phyloP scores from a whole-genome alignment of 1,139 yeast genomes.

The Diutina ranongensis region DNA sequence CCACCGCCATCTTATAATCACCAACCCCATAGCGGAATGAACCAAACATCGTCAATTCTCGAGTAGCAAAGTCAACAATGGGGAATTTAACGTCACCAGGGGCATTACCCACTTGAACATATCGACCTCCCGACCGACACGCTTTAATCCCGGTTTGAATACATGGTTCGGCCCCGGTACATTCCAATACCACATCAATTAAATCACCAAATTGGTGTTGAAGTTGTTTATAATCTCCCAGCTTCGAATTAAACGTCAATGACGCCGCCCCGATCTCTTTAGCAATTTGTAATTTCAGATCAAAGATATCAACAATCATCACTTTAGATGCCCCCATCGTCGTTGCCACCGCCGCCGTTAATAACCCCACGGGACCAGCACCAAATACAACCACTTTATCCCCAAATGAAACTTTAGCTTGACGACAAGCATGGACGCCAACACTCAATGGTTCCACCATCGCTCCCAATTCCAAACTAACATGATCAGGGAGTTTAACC shows the following conservation, averaged over 20 bases:
- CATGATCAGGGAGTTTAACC: conserved; percentile 66
- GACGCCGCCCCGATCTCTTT: conserved; percentile 45
- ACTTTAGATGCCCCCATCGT: conserved; percentile 75
- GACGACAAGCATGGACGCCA: conserved; percentile 72
- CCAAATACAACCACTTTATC: conserved; percentile 75
- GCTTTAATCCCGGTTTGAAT: conserved; percentile 51
- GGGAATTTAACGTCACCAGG: conserved; percentile 60
- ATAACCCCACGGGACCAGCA: conserved; percentile 88
- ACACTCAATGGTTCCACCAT: conserved; percentile 81
- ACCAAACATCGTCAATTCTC: conserved; percentile 62
- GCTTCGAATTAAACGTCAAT: conserved; percentile 46
- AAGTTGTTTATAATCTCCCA: conserved; percentile 18
- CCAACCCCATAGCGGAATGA: conserved; percentile 74
- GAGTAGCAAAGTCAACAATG: conserved; percentile 55
- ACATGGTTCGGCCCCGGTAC: conserved; percentile 65
- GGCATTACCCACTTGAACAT: conserved; percentile 73
- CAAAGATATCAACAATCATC: conserved; percentile 54
- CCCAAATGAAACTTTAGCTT: conserved; percentile 58
- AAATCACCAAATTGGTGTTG: conserved; percentile 29
- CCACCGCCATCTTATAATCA: conserved; percentile 68
- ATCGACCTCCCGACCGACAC: conserved; percentile 50
- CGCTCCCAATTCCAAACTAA: conserved; percentile 78
- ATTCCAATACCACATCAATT: conserved; percentile 57
- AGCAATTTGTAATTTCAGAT: conserved; percentile 49
- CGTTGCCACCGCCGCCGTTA: conserved; percentile 66